phyloP scores from a whole-genome alignment of 345 rosid species.

The Triadica sebifera region DNA sequence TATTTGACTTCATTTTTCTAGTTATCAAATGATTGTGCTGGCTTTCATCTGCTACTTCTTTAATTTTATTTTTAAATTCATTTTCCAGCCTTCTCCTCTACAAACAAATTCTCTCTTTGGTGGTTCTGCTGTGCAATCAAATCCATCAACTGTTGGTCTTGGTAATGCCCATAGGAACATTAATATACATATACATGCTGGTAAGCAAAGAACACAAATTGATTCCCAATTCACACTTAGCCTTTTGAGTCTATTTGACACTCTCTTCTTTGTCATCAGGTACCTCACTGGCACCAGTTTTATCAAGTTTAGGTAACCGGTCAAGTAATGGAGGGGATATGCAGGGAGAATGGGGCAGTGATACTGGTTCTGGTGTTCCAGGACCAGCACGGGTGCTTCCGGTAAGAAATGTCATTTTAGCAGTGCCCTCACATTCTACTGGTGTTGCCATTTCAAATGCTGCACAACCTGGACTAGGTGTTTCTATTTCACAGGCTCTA shows the following conservation, averaged over 20 bases:
- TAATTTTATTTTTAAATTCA: background rate
- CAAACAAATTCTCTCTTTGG: conserved; percentile 75
- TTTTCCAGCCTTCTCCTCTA: conserved; percentile 83
- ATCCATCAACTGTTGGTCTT: conserved; percentile 52
- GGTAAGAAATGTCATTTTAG: conserved; percentile 45
- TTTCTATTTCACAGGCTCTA: conserved; percentile 37
- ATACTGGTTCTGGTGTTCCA: conserved; percentile 37
- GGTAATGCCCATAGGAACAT: conserved; percentile 69
- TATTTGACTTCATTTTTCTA: background rate
- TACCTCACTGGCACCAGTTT: conserved; percentile 47
- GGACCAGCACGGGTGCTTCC: conserved; percentile 39
- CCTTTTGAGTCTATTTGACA: conserved; percentile 13
- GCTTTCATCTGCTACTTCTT: background rate
- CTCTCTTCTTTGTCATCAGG: conserved; percentile 37
- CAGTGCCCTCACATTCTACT: conserved; percentile 45
- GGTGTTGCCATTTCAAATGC: conserved; percentile 31
- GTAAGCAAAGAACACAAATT: conserved; percentile 39
- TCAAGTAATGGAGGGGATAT: conserved; percentile 44
- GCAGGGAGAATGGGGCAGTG: conserved; percentile 49
- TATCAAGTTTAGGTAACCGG: conserved; percentile 54
- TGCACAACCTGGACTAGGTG: conserved; percentile 30
- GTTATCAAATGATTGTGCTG: conserved; percentile 13
- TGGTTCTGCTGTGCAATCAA: conserved; percentile 49
- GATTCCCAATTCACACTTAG: background rate
- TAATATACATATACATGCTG: conserved; percentile 96